These are phyloP conservation scores for Neonectria faginata DNA, from an alignment of 2,329 filamentous ascomycete species.

Conservation along the genomic window DNA sequence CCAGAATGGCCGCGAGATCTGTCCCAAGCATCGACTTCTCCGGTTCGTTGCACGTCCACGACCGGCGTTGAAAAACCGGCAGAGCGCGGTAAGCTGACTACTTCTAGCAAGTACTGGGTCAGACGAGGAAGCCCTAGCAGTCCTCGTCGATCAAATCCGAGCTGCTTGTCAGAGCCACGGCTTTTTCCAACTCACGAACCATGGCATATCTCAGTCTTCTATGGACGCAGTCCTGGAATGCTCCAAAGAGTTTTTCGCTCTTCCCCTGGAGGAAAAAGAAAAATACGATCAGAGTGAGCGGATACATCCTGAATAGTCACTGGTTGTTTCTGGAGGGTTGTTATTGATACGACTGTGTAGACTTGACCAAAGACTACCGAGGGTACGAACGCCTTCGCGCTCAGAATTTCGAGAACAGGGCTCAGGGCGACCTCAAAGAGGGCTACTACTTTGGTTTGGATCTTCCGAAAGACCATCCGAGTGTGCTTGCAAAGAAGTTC, in stretches of 20 bases:
- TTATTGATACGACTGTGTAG: neutral
- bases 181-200: slow-evolving; percentile 26
- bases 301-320: too few species aligned
- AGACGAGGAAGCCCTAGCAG: neutral
- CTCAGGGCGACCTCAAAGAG: slow-evolving; percentile 25
- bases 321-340: neutral
- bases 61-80: neutral
- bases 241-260: slow-evolving; percentile 11
- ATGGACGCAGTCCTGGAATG: slow-evolving; percentile 16
- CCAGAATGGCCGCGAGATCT: neutral
- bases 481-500: slow-evolving; percentile 19
- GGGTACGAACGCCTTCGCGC: slow-evolving; percentile 27
- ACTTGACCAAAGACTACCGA: slow-evolving; percentile 13
- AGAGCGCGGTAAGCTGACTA: neutral
- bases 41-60: neutral
- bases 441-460: slow-evolving; percentile 23
- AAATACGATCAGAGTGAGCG: slow-evolving; percentile 23
- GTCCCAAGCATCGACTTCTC: slow-evolving; percentile 27
- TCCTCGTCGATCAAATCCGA: slow-evolving; percentile 7
- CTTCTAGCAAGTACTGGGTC: neutral
- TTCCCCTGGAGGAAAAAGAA: slow-evolving; percentile 17
- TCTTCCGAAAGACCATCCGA: slow-evolving; percentile 15
- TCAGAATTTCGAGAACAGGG: slow-evolving; percentile 29
- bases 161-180: slow-evolving; percentile 20
- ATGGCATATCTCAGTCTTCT: slow-evolving; percentile 20